Evolutionary conservation across 495 filamentous ascomycete species (phyloP), one percentile per base, ranked within the genome.

Genomic region (Penicillium macrosclerotiorum): DNA sequence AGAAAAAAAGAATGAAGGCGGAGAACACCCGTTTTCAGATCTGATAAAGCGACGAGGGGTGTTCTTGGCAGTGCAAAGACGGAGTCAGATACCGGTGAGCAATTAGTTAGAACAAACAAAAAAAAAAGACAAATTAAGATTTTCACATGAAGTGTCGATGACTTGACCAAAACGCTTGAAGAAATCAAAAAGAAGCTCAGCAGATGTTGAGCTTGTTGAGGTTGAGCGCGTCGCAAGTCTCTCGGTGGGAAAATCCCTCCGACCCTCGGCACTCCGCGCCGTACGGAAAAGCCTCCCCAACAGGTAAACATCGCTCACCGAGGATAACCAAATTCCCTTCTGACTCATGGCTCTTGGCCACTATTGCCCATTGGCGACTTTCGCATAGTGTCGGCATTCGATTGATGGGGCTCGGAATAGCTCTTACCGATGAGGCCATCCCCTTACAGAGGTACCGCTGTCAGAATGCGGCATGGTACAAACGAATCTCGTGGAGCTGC

Each of bases 1-100:
- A 52, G 38, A 42, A 39, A 43, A 49, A 46, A 49, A 42, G 39
- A 43, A 11, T 27, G 6, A 34, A 43, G 33, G 43, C 46, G 42
- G 49, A 56, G 45, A 54, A 50, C 25, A 42, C 40, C 55, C 47
- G 52, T 47, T 55, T 52, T 13, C 52, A 44, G 55, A 59, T 59
- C 55, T 56, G 52, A 56, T 56, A 56, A 54, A 31, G 36, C 27
- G 23, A 45, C 9, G 19, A 33, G 38, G 42, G n/a, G 25, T 18
- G 42, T 18, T 36, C 43, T 46, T 42, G 37, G 49, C 37, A 14
- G 41, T 12, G 22, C 25, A 16, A 38, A 8, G 3, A 4, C 9
- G 3, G 17, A 20, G 16, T 39, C 23, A 17, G 14, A 34, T 5
- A 16, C 5, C 25, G 23, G 23, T 9, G 20, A 5, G 22, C 7